Evolutionary conservation across 306 rosid species (phyloP).

Genomic region (Pterocarpus macrocarpus): DNA sequence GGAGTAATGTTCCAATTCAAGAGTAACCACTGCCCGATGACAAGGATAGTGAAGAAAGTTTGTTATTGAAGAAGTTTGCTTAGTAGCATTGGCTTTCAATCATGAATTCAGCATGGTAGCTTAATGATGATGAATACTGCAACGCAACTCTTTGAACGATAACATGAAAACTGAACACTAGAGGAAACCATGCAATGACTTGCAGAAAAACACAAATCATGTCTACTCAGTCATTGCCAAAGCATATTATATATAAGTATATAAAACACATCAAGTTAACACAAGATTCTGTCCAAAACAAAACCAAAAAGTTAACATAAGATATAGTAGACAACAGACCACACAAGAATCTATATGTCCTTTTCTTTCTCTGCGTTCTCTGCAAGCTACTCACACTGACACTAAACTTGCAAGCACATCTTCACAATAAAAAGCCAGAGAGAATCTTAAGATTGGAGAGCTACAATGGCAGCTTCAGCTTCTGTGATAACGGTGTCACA

Average conservation of each 20-base stretch:
- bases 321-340: neutral
- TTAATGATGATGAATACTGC: neutral
- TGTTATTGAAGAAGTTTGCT: neutral
- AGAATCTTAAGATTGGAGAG: neutral
- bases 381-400: constrained; percentile 14
- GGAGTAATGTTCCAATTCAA: too few relatives aligned
- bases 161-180: neutral
- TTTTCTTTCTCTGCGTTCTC: constrained; percentile 22
- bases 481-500: constrained; percentile 65
- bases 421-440: neutral
- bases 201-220: neutral
- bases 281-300: neutral
- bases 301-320: neutral
- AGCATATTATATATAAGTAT: too few relatives aligned
- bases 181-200: neutral
- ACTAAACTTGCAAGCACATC: neutral
- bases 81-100: neutral
- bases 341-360: neutral
- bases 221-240: too few relatives aligned
- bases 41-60: neutral
- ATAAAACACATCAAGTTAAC: neutral
- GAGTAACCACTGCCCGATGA: neutral
- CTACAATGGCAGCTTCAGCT: constrained; percentile 67
- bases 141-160: neutral
- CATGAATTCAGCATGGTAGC: constrained; percentile 25